Evolutionary conservation across 148 eudicot genomes (phyloP).

Genomic region (Chenopodium berlandieri): DNA sequence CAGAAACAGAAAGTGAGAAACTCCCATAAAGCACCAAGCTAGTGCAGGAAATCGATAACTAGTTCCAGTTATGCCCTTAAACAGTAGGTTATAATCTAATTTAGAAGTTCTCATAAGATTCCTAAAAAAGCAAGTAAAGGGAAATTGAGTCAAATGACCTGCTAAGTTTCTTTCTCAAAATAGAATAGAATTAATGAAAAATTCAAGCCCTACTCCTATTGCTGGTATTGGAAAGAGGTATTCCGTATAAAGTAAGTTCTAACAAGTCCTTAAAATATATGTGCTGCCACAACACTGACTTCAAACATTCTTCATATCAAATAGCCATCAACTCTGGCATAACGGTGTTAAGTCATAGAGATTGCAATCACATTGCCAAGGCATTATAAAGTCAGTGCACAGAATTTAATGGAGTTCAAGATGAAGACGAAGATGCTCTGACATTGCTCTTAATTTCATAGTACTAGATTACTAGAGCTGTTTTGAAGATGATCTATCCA

Average conservation of each 20-base stretch:
- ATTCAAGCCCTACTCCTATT: background rate
- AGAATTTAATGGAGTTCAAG: background rate
- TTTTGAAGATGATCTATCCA: too few species aligned
- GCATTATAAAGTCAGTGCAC: too few species aligned
- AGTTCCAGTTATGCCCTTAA: background rate
- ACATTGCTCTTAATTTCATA: background rate
- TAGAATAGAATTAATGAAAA: background rate
- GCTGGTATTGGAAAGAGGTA: background rate
- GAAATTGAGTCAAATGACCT: background rate
- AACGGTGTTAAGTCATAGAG: background rate
- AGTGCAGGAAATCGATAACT: background rate
- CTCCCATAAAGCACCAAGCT: background rate
- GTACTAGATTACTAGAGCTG: too few species aligned
- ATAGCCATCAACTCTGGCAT: background rate
- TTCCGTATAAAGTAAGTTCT: background rate
- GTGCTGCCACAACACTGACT: background rate
- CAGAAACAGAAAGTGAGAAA: background rate
- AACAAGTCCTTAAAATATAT: background rate
- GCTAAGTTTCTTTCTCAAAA: background rate
- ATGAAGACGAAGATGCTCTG: background rate
- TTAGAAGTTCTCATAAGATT: slow-evolving; percentile 5
- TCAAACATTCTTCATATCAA: background rate
- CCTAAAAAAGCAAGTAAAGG: background rate
- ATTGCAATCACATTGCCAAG: background rate
- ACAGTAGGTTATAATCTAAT: background rate